These are phyloP conservation scores for Escovopsis sp. DNA, from an alignment of 2,329 filamentous ascomycete genomes.

Conservation along the genomic window DNA sequence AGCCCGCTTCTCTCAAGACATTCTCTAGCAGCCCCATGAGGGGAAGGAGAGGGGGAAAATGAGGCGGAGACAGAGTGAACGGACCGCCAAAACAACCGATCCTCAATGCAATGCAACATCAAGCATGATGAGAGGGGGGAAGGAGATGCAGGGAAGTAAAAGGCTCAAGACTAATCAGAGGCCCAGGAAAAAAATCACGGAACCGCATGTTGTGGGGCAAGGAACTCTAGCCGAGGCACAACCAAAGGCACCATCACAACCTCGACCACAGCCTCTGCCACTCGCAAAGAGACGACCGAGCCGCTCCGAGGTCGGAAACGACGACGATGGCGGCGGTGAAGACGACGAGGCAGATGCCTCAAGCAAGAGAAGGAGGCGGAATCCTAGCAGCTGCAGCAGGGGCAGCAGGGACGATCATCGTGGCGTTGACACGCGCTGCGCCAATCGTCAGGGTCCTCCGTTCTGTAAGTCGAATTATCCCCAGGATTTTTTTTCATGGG, in stretches of 20 bases:
- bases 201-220: slow-evolving; percentile 16
- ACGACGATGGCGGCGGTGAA: too few species aligned
- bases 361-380: too few species aligned
- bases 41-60: background rate
- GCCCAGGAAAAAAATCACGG: slow-evolving; percentile 16
- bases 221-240: slow-evolving; percentile 29
- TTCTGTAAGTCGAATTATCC: too few species aligned
- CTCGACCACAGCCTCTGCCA: too few species aligned
- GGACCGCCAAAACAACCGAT: background rate
- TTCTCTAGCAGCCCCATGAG: background rate
- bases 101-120: background rate
- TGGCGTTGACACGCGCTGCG: too few species aligned
- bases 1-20: background rate
- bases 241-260: slow-evolving; percentile 19
- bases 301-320: too few species aligned
- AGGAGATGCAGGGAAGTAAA: background rate
- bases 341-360: background rate
- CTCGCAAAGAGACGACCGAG: too few species aligned
- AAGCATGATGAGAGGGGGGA: background rate
- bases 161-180: background rate
- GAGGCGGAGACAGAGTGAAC: background rate
- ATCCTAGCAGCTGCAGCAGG: too few species aligned
- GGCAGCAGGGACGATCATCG: too few species aligned
- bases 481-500: too few species aligned
- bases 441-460: too few species aligned